Conservation (phyloP, 345 rosid genomes). For the Crucihimalaya himalaica region DNA sequence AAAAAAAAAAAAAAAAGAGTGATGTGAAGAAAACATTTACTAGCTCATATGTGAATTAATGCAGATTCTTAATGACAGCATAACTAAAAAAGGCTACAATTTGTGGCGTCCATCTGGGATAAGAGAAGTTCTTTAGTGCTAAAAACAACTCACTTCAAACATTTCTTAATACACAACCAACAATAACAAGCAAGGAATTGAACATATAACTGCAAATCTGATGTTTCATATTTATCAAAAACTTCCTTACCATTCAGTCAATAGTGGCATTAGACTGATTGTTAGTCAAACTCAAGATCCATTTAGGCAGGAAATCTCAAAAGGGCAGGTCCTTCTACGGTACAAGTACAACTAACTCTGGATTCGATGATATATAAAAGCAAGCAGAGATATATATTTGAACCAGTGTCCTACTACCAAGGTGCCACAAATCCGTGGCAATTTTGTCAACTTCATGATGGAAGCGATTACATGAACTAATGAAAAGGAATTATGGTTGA, state of each 20-base stretch:
- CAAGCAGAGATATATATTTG: background rate
- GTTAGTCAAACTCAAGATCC: background rate
- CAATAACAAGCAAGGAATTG: constrained; percentile 1
- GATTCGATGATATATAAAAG: background rate
- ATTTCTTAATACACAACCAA: background rate
- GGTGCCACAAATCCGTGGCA: background rate
- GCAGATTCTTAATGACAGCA: background rate
- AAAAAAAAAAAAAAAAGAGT: background rate
- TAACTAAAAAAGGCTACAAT: background rate
- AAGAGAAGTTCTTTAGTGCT: background rate
- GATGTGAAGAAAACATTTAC: constrained; percentile 19
- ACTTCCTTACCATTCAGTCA: background rate
- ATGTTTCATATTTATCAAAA: background rate
- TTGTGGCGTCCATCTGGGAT: background rate
- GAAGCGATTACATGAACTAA: background rate
- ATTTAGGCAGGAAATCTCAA: background rate
- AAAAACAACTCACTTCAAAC: background rate
- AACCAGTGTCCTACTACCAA: background rate
- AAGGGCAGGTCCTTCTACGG: background rate
- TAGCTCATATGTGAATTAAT: constrained; percentile 1
- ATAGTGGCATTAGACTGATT: background rate
- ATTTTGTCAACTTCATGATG: constrained; percentile 2
- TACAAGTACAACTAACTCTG: background rate
- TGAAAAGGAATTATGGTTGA: background rate
- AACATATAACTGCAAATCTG: constrained; percentile 2